These are phyloP conservation scores for Vitis amurensis DNA, from an alignment of 164 flowering plant genomes.

Conservation along the genomic window DNA sequence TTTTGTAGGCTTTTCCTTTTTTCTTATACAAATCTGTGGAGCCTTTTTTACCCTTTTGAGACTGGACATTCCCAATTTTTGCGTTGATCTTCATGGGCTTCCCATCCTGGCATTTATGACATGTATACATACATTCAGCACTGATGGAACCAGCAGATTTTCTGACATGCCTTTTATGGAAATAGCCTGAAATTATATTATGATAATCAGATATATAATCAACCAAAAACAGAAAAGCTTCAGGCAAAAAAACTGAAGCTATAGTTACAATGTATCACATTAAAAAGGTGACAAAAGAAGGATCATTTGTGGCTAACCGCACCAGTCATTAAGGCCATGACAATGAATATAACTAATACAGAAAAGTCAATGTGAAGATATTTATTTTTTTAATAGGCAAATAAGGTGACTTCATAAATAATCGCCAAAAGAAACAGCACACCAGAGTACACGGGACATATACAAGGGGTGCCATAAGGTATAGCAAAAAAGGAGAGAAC, in stretches of 20 bases:
- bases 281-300: background rate
- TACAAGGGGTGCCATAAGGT: too few species aligned
- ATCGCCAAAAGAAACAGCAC: too few species aligned
- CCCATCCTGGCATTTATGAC: slow-evolving; percentile 60
- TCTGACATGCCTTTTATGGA: slow-evolving; percentile 76
- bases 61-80: slow-evolving; percentile 17
- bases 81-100: slow-evolving; percentile 19
- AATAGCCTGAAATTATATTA: slow-evolving; percentile 52
- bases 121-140: slow-evolving; percentile 48
- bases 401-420: too few species aligned
- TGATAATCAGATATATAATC: slow-evolving; percentile 9
- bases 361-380: too few species aligned
- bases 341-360: too few species aligned
- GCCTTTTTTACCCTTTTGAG: slow-evolving; percentile 21
- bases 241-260: background rate
- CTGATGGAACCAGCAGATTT: slow-evolving; percentile 40
- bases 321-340: too few species aligned
- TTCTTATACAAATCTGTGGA: background rate
- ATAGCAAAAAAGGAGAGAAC: too few species aligned
- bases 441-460: too few species aligned
- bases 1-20: slow-evolving; percentile 6
- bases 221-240: slow-evolving; percentile 1
- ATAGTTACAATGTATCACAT: background rate
- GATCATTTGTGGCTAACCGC: too few species aligned
- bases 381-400: too few species aligned